Evolutionary conservation across 441 rosid species (phyloP).

Genomic region (Hura crepitans): DNA sequence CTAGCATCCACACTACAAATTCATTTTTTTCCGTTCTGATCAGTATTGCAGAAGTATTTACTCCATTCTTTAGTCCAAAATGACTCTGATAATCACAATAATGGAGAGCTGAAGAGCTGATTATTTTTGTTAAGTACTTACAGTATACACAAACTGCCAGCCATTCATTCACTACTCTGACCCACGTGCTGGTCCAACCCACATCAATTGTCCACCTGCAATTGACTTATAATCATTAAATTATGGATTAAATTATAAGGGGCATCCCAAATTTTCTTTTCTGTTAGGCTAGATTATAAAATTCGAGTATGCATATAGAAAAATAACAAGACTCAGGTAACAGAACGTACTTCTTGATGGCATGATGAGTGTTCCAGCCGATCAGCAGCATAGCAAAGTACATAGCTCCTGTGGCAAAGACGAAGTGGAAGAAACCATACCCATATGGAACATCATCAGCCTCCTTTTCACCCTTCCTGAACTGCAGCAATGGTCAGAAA

Average conservation of each 20-base stretch:
- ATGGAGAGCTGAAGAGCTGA: neutral
- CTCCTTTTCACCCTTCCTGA: constrained; percentile 44
- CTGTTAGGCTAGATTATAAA: too few relatives aligned
- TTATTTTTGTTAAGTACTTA: constrained; percentile 35
- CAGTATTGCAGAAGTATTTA: neutral
- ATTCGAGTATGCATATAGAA: neutral
- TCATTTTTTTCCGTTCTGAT: neutral
- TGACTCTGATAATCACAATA: neutral
- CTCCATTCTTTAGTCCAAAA: neutral
- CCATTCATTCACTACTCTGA: constrained; percentile 87
- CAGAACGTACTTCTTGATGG: constrained; percentile 59
- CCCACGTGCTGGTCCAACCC: constrained; percentile 99
- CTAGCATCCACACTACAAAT: constrained; percentile 87
- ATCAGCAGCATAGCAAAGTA: constrained; percentile 92
- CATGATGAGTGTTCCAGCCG: constrained; percentile 88
- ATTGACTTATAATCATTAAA: neutral
- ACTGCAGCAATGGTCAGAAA: constrained; percentile 34
- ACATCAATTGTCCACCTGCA: constrained; percentile 98
- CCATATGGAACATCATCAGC: constrained; percentile 78
- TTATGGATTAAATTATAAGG: neutral
- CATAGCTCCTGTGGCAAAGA: constrained; percentile 97
- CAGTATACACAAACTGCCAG: constrained; percentile 89
- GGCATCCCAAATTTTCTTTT: too few relatives aligned
- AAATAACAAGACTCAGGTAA: neutral
- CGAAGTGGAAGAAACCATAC: constrained; percentile 97